Evolutionary conservation across 305 asterid genomes (phyloP), one percentile per base, ranked within the genome.

Genomic region (Solanum hybrid): DNA sequence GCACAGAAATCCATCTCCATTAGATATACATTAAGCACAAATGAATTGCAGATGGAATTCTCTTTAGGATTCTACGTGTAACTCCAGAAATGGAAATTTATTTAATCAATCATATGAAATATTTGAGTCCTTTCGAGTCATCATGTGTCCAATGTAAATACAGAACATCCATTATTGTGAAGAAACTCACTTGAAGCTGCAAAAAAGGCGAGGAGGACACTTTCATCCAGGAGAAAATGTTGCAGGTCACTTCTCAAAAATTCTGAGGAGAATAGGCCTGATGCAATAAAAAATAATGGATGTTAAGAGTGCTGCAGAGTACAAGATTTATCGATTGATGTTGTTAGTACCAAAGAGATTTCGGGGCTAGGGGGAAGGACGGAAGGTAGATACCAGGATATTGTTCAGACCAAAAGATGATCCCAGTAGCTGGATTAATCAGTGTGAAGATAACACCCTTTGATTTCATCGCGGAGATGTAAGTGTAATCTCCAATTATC

Each of bases 401-500:
- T 84, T 89, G 92, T 92, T 95, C 97, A 24, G 95, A 94, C 95
- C 92, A 92, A 91, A 91, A 91, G 90, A 92, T 51, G 57, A 94
- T 91, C 70, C 98, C 96, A 11, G 95, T 93, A 92, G 95, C 92
- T 37, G 99, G 99, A 89, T 91, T 91, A 26, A 95, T 94, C 92
- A 93, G 90, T 29, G 94, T 94, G 88, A 97, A 94, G 13, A 88
- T 87, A 41, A 91, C 95, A 82, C 78, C 92, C 90, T 86, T 94
- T 6, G 99, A 98, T 92, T 97, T 97, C 94, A 93, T 90, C 32
- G 98, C 98, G 9, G 99, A 94, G 12, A 95, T 92, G 85, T 92
- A 92, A 88, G 93, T 94, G 91, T 95, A 93, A 68, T 93, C 95
- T 89, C 96, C 96, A 90, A 92, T 79, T 29, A 26, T 91, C 86